Evolutionary conservation across 2,329 filamentous ascomycete genomes (phyloP), one percentile per base, ranked within the genome.

Genomic region (Xylariaceae sp.): DNA sequence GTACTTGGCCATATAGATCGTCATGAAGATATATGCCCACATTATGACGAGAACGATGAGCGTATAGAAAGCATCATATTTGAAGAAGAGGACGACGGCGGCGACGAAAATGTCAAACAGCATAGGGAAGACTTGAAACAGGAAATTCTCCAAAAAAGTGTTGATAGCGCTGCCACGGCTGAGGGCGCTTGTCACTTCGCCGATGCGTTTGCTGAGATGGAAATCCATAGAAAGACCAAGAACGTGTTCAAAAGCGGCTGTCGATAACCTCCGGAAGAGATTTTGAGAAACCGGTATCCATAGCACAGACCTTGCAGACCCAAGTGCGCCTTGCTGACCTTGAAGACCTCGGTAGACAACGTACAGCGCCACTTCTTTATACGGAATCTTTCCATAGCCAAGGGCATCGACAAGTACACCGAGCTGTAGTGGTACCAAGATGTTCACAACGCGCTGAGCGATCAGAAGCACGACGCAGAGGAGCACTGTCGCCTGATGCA

Each of bases 71-170:
- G 71, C 65, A 42, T 77, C 74, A 39, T 74, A 75, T 42, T 64
- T 63, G 44, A 72, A 55, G 15, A 75, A 70, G 49, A 78, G 75
- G 36, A 72, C 67, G 17, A 72, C 55, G n/a, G 70, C 70, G 0
- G 76, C 76, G n/a, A 78, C 65, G 15, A 71, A 68, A 7, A 78
- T 70, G 58, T 78, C 75, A 27, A 73, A 67, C 0, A 78, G 63
- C 73, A 76, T 77, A 1, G 75, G 75, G 51, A 77, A 71, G 0
- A 78, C 69, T 49, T 75, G 70, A 53, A 78, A 77, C 3, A 71
- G 65, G 43, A 77, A 71, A 35, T 67, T 68, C 56, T 78, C 75
- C 2, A 78, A 61, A 36, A 78, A 77, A 0, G 69, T 75, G 55
- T 76, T 77, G 31, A 78, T 68, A 1, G 74, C 69, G 6, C 67